These are phyloP conservation scores for Entomortierella lignicola DNA, from an alignment of 192 early-diverging fungal genomes.

Conservation along the genomic window DNA sequence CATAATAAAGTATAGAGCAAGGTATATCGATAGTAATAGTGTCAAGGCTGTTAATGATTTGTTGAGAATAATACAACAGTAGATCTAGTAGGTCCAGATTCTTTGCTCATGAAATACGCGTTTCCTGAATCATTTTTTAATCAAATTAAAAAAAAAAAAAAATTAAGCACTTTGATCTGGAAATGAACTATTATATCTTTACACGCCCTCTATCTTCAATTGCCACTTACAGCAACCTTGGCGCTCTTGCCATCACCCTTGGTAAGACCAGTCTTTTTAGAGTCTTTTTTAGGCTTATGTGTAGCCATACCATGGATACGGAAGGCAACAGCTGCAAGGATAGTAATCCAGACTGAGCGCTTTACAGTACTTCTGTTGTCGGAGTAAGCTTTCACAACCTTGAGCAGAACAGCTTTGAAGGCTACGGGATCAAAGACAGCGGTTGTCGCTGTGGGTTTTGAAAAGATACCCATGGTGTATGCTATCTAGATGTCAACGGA, in stretches of 20 bases:
- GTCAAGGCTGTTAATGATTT: no score
- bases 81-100: no score
- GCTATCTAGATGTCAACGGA: not conserved
- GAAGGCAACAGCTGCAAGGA: slow-evolving; percentile 49
- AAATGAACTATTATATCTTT: no score
- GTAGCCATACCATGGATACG: slow-evolving; percentile 49
- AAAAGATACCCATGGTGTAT: slow-evolving; percentile 43
- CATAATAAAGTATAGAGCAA: no score
- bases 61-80: no score
- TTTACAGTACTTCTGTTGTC: slow-evolving; percentile 52
- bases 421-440: slow-evolving; percentile 45
- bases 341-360: slow-evolving; percentile 52
- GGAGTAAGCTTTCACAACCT: slow-evolving; percentile 51
- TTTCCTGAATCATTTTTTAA: not conserved
- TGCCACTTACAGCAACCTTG: slow-evolving; percentile 44
- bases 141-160: no score
- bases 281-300: slow-evolving; percentile 34
- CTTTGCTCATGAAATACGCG: no score
- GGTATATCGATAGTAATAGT: no score
- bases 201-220: no score
- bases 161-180: no score
- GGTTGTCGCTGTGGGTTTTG: slow-evolving; percentile 33
- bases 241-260: slow-evolving; percentile 41
- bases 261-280: slow-evolving; percentile 38
- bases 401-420: slow-evolving; percentile 45